Evolutionary conservation across 305 asterid species (phyloP).

Genomic region (Fraxinus albicans): DNA sequence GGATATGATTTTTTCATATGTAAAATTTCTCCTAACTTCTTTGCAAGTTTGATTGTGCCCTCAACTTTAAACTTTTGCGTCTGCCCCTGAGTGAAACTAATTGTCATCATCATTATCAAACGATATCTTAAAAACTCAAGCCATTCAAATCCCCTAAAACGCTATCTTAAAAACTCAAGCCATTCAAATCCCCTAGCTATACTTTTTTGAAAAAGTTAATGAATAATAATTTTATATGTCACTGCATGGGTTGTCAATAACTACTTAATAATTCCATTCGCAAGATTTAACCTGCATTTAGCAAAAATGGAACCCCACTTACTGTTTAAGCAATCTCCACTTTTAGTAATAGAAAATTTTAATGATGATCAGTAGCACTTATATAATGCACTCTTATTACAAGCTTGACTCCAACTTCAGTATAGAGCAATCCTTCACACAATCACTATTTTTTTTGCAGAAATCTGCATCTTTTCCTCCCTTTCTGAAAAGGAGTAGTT

Average conservation of each 20-base stretch:
- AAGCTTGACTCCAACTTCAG: not conserved
- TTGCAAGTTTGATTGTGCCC: too few species aligned
- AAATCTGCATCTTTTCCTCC: not conserved
- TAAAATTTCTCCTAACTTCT: too few species aligned
- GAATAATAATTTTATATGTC: slow-evolving; percentile 16
- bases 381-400: slow-evolving; percentile 17
- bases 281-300: slow-evolving; percentile 35
- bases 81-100: not conserved
- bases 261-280: slow-evolving; percentile 32
- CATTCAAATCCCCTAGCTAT: not conserved
- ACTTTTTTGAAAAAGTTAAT: slow-evolving; percentile 17
- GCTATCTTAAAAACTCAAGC: not conserved
- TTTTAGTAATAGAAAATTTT: slow-evolving; percentile 49
- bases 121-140: not conserved
- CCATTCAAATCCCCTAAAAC: not conserved
- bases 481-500: not conserved
- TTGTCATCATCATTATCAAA: not conserved
- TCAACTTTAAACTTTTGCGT: too few species aligned
- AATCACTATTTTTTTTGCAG: not conserved
- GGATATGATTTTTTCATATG: too few species aligned
- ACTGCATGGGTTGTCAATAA: slow-evolving; percentile 5
- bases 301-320: slow-evolving; percentile 39
- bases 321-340: slow-evolving; percentile 46
- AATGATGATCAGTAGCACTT: slow-evolving; percentile 22
- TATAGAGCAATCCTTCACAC: not conserved